Conservation (phyloP, 2,329 filamentous ascomycete genomes). For the Clarireedia monteithiana region DNA sequence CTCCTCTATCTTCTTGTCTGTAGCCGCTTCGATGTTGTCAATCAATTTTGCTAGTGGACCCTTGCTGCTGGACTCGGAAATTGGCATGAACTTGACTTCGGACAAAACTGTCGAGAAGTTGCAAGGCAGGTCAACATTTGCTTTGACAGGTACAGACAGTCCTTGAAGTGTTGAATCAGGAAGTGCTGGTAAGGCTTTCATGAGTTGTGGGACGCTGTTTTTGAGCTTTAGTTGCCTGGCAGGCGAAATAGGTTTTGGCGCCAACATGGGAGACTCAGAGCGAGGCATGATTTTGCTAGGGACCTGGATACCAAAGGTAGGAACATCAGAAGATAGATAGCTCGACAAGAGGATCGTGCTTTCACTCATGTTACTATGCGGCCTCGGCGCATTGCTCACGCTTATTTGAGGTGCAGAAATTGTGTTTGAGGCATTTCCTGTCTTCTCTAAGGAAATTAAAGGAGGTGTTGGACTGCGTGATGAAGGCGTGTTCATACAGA, state of each 20-base stretch:
- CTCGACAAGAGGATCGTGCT: background rate
- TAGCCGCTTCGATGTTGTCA: background rate
- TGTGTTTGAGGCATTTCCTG: background rate
- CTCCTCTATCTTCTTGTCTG: background rate
- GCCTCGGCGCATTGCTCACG: background rate
- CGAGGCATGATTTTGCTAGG: conserved; percentile 18
- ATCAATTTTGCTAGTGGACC: no score
- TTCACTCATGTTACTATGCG: conserved; percentile 2
- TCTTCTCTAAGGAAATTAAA: conserved; percentile 9
- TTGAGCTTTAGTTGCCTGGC: conserved; percentile 28
- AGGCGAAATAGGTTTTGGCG: conserved; percentile 30
- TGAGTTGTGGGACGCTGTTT: conserved; percentile 29
- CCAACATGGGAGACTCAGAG: conserved; percentile 26
- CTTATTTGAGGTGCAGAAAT: background rate
- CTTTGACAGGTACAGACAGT: background rate
- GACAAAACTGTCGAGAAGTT: conserved; percentile 10
- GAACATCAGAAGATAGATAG: conserved; percentile 8
- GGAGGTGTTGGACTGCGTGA: conserved; percentile 4
- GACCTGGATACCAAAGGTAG: conserved; percentile 17
- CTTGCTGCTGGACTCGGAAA: background rate
- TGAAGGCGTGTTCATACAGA: conserved; percentile 2
- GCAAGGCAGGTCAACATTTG: conserved; percentile 9
- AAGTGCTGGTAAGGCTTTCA: conserved; percentile 29
- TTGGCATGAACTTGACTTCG: background rate
- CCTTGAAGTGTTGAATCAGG: conserved; percentile 13